Evolutionary conservation across 1,139 yeast genomes (phyloP).

Genomic region (Hemisphaericaspora xylofermentans): DNA sequence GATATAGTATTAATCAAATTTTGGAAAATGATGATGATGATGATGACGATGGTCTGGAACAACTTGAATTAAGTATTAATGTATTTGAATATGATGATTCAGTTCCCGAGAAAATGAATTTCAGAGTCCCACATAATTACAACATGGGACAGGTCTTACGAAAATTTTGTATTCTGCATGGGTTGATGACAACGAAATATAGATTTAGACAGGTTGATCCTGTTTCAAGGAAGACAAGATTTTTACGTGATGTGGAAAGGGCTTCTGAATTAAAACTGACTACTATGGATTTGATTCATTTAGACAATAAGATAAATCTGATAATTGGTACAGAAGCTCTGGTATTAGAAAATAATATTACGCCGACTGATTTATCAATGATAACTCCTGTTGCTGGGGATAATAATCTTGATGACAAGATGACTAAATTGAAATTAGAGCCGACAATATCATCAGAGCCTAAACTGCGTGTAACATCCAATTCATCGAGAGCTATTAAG

Average conservation of each 20-base stretch:
- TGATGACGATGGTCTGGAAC: constrained; percentile 9
- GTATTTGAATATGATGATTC: constrained; percentile 12
- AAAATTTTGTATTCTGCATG: constrained; percentile 32
- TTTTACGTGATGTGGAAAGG: constrained; percentile 21
- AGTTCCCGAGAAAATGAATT: constrained; percentile 9
- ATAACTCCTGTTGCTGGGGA: constrained; percentile 27
- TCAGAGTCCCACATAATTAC: constrained; percentile 14
- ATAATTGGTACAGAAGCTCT: constrained; percentile 9
- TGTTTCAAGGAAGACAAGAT: constrained; percentile 8
- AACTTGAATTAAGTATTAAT: constrained; percentile 11
- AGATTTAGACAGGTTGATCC: constrained; percentile 14
- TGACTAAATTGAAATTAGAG: constrained; percentile 14
- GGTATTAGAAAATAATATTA: constrained; percentile 19
- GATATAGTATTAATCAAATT: constrained; percentile 13
- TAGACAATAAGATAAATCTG: constrained; percentile 11
- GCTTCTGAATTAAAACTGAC: constrained; percentile 23
- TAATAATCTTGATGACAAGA: constrained; percentile 24
- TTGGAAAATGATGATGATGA: constrained; percentile 6
- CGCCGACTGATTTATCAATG: constrained; percentile 29
- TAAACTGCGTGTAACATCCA: constrained; percentile 1
- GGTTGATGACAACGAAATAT: constrained; percentile 25
- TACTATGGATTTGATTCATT: constrained; percentile 24
- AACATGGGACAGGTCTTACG: constrained; percentile 33
- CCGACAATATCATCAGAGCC: neutral
- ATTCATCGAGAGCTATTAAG: constrained; percentile 9